Base-by-base conservation (phyloP, 306 rosid species). In the Alnus rubra region DNA sequence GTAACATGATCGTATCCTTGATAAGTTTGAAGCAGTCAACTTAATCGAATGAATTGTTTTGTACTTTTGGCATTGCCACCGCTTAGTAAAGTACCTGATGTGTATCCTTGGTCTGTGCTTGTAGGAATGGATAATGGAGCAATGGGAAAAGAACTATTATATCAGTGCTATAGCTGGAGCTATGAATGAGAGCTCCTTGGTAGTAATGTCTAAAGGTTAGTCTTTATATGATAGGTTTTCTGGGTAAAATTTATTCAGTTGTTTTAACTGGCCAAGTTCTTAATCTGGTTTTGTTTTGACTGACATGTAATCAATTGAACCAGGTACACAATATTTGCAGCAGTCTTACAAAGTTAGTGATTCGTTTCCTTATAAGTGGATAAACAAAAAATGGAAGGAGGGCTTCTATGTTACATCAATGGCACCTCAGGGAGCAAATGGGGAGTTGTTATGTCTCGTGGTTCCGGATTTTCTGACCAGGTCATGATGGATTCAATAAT, bases 331-430 rank as follows among this genome's bases (percentile, higher is more conserved):
- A 28, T 93, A 86, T 86, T 23, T 78, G 63, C 96, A 90, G 88
- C 98, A 94, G 80, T 94, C 98, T 0, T 94, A 92, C 89, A 94
- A 94, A 88, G 97, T 94, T 28, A 89, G 97, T 10, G 97, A 94
- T 47, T 78, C 96, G 18, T 94, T 90, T 84, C 98, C 98, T 3
- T 93, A 82, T 75, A 93, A 91, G 82, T 93, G 98, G 98, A 93
- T 93, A 59, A 90, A 87, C 89, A 94, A 92, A 82, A 94, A 94
- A 78, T 94, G 97, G 98, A 84, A 73, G 78, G 98, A 92, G 84
- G 94, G 91, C 60, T 94, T 90, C 83, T 82, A 63, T 16, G 92
- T 94, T 14, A 93, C 98, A 2, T 77, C 97, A 67, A 92, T 94
- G 98, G 93, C 98, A 90, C 97, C 50, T 70, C 97, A 0, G 92